Evolutionary conservation across 1,139 yeast genomes (phyloP), one percentile per base, ranked within the genome.

Genomic region (Schwanniomyces etchellsii): DNA sequence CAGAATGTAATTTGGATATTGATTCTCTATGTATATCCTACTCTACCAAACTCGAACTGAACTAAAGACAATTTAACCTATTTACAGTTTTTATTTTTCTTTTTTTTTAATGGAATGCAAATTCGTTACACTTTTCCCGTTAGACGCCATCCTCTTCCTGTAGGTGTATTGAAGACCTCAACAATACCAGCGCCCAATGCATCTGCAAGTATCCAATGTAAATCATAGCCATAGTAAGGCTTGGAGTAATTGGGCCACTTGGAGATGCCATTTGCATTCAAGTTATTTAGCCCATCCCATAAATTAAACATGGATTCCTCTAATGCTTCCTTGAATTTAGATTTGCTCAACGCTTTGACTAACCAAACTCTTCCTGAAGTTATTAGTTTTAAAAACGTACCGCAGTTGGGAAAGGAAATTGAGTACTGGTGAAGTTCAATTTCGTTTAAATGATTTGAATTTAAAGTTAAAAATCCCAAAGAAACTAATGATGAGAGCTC

Each of bases 81-180:
- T 23, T 7, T 7, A n/a, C 7, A 23, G 7, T 23, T n/a, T 23
- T 30, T 26, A 17, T 16, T 20, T 26, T 14, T 16, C 7, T 20
- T 23, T 22, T n/a, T 26, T 14, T 20, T 26, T 25, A 14, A 12
- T n/a, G 18, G 20, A 29, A 13, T 11, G 18, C n/a, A n/a, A n/a
- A n/a, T n/a, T n/a, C n/a, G n/a, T 39, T 43, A 62, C 21, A 61
- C 54, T 37, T 67, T 67, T 0, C 73, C 74, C 2, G 84, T 77
- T 28, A 77, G 52, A 47, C 71, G 70, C 79, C 84, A 79, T 0
- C 85, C 85, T 30, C 77, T 55, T 0, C 89, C 89, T 2, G 75
- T 80, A 0, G 86, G 84, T 0, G 89, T 79, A 27, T 65, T 63
- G 43, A 78, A 78, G 5, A 77, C 78, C 44, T 81, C 91, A 2